Conservation (phyloP, 345 rosid genomes). For the Euphorbia lathyris region DNA sequence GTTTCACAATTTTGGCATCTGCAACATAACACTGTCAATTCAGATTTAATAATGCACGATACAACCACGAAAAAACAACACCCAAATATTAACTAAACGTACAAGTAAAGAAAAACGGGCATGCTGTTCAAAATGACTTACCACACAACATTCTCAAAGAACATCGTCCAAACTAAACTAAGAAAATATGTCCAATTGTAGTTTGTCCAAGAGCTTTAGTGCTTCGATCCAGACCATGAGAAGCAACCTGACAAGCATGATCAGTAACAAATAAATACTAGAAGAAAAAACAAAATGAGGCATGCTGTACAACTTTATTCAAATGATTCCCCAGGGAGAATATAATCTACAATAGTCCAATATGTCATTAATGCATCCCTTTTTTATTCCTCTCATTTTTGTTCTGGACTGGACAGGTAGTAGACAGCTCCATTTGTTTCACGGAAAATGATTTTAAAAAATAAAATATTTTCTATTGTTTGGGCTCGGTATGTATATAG, state of each 20-base stretch:
- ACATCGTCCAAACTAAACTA: constrained; percentile 31
- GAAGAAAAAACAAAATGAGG: not conserved
- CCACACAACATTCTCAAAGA: constrained; percentile 14
- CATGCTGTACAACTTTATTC: not conserved
- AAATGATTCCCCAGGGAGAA: not conserved
- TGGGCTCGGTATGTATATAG: too few species aligned
- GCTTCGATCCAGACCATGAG: constrained; percentile 85
- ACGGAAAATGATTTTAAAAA: too few species aligned
- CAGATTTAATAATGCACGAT: not conserved
- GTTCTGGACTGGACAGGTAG: not conserved
- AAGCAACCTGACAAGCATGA: constrained; percentile 62
- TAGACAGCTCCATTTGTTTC: too few species aligned
- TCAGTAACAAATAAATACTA: not conserved
- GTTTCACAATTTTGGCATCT: constrained; percentile 13
- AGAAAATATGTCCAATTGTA: constrained; percentile 50
- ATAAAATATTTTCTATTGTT: too few species aligned
- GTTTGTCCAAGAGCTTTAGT: constrained; percentile 80
- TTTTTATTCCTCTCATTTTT: not conserved
- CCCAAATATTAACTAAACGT: not conserved
- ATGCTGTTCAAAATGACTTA: constrained; percentile 1
- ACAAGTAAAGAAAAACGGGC: not conserved
- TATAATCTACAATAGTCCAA: too few species aligned
- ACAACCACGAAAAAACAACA: not conserved
- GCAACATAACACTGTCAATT: constrained; percentile 7
- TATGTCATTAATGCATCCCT: not conserved